Base-by-base conservation (phyloP, 2,329 filamentous ascomycete species). In the Ophiostoma angusticollis region DNA sequence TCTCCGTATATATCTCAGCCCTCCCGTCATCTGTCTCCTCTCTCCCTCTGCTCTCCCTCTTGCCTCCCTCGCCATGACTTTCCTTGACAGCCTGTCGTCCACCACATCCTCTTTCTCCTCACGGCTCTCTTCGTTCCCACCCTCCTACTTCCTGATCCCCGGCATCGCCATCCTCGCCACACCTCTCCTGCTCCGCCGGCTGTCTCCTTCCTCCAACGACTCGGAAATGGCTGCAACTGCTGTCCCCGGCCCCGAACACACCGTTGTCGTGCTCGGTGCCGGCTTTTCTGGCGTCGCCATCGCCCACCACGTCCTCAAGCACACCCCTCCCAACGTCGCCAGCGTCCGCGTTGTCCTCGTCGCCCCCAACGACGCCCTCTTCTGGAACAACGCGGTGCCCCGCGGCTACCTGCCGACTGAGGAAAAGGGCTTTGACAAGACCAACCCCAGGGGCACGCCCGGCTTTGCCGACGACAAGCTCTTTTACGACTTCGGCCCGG, bases 221-320 rank as follows among this genome's bases (percentile, higher is more conserved):
- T 5, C 2, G 21, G n/a, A 14, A 25, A 40, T 36, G 38, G 9
- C 42, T 9, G 21, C 31, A 5, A 23, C 31, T 9, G 24, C 33
- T 33, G 50, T 50, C 50, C n/a, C 14, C 8, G n/a, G 14, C 7
- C 27, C 38, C 27, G 38, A 42, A 5, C 49, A 50, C 39, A 55
- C 53, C 11, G 58, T 73, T 36, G 62, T 73, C 29, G 55, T 73
- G 36, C 59, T 73, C 5, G 70, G 70, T 24, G 65, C 64, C 24
- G 64, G 65, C 51, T 51, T 60, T 29, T 57, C 61, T 28, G 67
- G 67, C 43, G 48, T 69, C 33, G 61, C 64, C 14, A 47, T 68
- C 25, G 62, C 68, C 34, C 69, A 71, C 51, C 64, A 69, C 49
- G 61, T 69, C 22, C 60, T 71, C 50, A 62, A 64, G 40, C 59